phyloP scores from a whole-genome alignment of 768 basidiomycete genomes.

The Termitomyces sp. region DNA sequence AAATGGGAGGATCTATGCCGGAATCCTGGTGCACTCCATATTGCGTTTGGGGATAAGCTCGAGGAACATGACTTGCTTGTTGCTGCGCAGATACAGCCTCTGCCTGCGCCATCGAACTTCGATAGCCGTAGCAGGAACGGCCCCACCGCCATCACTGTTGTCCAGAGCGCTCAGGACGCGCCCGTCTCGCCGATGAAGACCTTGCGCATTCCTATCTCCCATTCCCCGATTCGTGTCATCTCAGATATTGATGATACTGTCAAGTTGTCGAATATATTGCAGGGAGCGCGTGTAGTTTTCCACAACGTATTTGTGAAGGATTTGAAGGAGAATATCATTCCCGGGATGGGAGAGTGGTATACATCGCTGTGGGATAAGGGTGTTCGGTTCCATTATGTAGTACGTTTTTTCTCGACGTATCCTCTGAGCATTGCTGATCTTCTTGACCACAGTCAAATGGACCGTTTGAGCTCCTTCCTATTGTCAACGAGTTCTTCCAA shows the following conservation, averaged over 20 bases:
- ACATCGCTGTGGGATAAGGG: slow-evolving; percentile 61
- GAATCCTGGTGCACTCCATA: slow-evolving; percentile 52
- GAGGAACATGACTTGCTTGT: slow-evolving; percentile 54
- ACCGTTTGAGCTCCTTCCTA: slow-evolving; percentile 78
- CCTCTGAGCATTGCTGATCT: not conserved
- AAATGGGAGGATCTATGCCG: slow-evolving; percentile 65
- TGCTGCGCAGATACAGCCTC: slow-evolving; percentile 46
- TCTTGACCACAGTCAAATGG: slow-evolving; percentile 59
- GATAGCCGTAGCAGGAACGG: not conserved
- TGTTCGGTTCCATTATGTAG: slow-evolving; percentile 85
- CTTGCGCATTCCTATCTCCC: slow-evolving; percentile 46
- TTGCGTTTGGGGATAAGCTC: slow-evolving; percentile 50
- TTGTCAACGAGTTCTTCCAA: slow-evolving; percentile 71
- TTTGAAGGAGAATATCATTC: slow-evolving; percentile 70
- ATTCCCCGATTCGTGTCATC: slow-evolving; percentile 69
- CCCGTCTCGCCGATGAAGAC: slow-evolving; percentile 18
- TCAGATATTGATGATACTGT: slow-evolving; percentile 96
- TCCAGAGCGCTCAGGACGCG: not conserved
- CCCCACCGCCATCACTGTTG: not conserved
- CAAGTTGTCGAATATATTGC: slow-evolving; percentile 71
- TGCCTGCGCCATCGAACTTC: slow-evolving; percentile 5
- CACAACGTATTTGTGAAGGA: slow-evolving; percentile 91
- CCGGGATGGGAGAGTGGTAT: slow-evolving; percentile 83
- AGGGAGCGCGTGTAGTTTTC: slow-evolving; percentile 79
- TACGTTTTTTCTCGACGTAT: slow-evolving; percentile 33